A percentile compares a stretch with the other conserved stretches of the same genome.
Evolutionary conservation across 2,329 filamentous ascomycete genomes (phyloP).

Genomic region (Aspergillus thermomutatus): DNA sequence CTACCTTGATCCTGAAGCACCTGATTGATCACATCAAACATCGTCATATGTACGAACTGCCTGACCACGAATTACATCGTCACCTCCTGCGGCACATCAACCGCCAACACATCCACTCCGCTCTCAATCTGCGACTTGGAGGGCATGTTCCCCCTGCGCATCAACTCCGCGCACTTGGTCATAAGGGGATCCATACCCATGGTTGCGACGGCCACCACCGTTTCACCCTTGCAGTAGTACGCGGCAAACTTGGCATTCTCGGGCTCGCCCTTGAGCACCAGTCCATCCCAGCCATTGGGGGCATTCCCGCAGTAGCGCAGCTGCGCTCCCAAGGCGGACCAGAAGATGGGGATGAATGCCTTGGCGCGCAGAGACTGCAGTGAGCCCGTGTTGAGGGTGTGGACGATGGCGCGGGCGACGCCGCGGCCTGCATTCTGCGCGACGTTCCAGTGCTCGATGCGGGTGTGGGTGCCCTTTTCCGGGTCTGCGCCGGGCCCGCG

Average conservation of each 20-base stretch:
- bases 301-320: conserved; percentile 93
- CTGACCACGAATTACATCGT: conserved; percentile 12
- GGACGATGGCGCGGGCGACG: conserved; percentile 73
- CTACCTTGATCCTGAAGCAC: too few species aligned
- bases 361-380: conserved; percentile 53
- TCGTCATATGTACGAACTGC: not conserved
- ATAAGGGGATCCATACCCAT: conserved; percentile 90
- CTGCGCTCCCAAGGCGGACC: conserved; percentile 88
- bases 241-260: conserved; percentile 80
- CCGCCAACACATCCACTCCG: conserved; percentile 41
- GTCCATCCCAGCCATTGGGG: conserved; percentile 75
- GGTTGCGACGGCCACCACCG: conserved; percentile 81
- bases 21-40: not conserved
- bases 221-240: conserved; percentile 84
- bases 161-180: conserved; percentile 77
- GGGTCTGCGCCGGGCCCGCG: conserved; percentile 74
- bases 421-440: conserved; percentile 86
- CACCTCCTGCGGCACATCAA: conserved; percentile 24
- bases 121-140: conserved; percentile 70
- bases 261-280: conserved; percentile 74
- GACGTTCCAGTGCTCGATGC: conserved; percentile 99
- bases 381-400: conserved; percentile 42
- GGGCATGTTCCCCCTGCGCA: conserved; percentile 79
- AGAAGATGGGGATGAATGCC: conserved; percentile 90
- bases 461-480: conserved; percentile 58